Evolutionary conservation across 768 basidiomycete genomes (phyloP).

Genomic region (Coprinellus aureogranulatus): DNA sequence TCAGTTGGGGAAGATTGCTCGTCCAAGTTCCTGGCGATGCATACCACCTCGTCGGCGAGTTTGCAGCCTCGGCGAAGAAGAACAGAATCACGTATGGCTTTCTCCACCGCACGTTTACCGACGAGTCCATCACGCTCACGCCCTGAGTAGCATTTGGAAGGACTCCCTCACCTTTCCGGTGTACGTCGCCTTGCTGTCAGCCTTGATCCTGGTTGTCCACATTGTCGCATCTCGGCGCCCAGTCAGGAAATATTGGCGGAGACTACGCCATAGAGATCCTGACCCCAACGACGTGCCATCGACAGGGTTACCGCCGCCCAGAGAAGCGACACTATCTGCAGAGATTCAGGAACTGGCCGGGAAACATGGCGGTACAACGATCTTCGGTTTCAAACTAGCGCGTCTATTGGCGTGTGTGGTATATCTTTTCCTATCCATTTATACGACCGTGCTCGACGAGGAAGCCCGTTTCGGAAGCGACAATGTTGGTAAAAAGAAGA

Average conservation of each 20-base stretch:
- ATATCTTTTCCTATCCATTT: conserved; percentile 51
- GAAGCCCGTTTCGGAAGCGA: conserved; percentile 9
- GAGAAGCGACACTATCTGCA: neutral
- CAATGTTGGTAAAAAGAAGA: conserved; percentile 25
- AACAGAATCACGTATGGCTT: neutral
- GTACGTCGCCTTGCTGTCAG: conserved; percentile 5
- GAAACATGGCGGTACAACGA: conserved; percentile 43
- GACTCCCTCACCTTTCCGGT: conserved; percentile 3
- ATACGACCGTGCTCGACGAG: conserved; percentile 36
- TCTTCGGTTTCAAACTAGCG: conserved; percentile 46
- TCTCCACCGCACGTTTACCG: too few relatives aligned
- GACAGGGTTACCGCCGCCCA: neutral
- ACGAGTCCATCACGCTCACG: too few relatives aligned
- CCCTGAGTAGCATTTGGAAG: conserved; percentile 1
- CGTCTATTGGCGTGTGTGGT: conserved; percentile 44
- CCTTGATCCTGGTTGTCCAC: conserved; percentile 1
- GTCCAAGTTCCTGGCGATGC: neutral
- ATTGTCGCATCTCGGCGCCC: conserved; percentile 1
- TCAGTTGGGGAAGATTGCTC: neutral
- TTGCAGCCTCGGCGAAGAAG: neutral
- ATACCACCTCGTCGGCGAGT: neutral
- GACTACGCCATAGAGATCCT: neutral
- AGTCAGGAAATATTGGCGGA: neutral
- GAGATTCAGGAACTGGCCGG: conserved; percentile 30
- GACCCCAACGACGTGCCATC: neutral